Percentiles rank a stretch among this genome's conserved stretches.
phyloP scores from a whole-genome alignment of 441 rosid genomes.

The Gossypium schwendimanii region DNA sequence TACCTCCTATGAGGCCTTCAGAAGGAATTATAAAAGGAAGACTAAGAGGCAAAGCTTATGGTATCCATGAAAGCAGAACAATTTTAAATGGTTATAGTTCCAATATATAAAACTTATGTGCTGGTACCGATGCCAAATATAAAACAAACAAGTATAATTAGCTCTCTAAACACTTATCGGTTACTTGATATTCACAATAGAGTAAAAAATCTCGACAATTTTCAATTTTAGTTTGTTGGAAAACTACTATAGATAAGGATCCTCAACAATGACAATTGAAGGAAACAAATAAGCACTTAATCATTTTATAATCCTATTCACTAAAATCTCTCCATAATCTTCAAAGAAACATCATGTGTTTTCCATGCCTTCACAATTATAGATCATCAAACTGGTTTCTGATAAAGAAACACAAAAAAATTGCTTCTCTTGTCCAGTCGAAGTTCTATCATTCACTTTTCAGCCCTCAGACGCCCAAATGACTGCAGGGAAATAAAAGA shows the following conservation, averaged over 20 bases:
- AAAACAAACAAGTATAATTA: not conserved
- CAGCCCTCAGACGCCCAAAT: not conserved
- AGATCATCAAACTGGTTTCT: not conserved
- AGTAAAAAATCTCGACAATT: not conserved
- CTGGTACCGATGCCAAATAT: not conserved
- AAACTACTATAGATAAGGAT: not conserved
- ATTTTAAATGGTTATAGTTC: not conserved
- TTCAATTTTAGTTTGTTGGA: not conserved
- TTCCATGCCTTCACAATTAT: not conserved
- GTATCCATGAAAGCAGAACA: not conserved
- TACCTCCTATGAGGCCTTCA: slow-evolving; percentile 33
- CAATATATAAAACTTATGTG: not conserved
- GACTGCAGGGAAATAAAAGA: not conserved
- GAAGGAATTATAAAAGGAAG: slow-evolving; percentile 30
- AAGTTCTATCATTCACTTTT: not conserved
- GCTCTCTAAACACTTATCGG: not conserved
- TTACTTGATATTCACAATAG: not conserved
- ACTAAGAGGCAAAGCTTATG: slow-evolving; percentile 28
- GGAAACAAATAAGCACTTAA: slow-evolving; percentile 2
- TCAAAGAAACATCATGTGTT: not conserved
- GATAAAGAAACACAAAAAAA: not conserved
- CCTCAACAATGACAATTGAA: not conserved
- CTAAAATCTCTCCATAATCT: not conserved
- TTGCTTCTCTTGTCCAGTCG: not conserved
- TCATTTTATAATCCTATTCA: not conserved